Base-by-base conservation (phyloP, 768 basidiomycete genomes). In the Podaxis carcinomalis region DNA sequence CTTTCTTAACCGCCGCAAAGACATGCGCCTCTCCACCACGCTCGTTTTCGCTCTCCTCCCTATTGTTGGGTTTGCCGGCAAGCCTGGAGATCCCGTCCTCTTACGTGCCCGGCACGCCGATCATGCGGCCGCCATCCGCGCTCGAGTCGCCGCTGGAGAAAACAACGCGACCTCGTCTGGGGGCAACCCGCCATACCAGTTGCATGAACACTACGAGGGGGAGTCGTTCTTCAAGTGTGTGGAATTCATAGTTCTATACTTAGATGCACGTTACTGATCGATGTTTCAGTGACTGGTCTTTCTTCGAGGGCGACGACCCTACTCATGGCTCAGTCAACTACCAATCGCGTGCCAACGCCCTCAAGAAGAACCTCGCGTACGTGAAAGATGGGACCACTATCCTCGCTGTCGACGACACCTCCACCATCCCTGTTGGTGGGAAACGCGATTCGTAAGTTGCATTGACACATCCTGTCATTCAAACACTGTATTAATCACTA, bases 301-400 rank as follows among this genome's bases (percentile, higher is more conserved):
- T 89, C 74, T 90, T 83, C 73, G 77, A 75, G 13, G 73, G 65
- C 5, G 7, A 71, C 11, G 90, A 92, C 72, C 90, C 90, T 2
- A 92, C 90, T 0, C 72, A 83, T 65, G 90, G 91, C n/a, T 73
- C 72, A 25, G 90, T 92, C 51, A 78, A 83, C 57, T 92, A 83
- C 69, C 74, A 83, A 61, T 72, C 65, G 39, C 68, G 74, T 65
- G 66, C 72, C 3, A 70, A 82, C n/a, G 88, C 89, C 1, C 72
- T 72, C 53, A 63, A 70, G 4, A 75, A 81, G 39, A 79, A 80
- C 0, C 82, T 92, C 44, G 84, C 87, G 3, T 86, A 80, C 65
- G 82, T 90, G 32, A 80, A 88, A 62, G 82, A 87, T 65, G 80
- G 80, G 25, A 78, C 82, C 23, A 81, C 81, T 0, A 74, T 87